Evolutionary conservation across 192 early-diverging fungal genomes (phyloP), one percentile per base, ranked within the genome.

Genomic region (Entomortierella lignicola): DNA sequence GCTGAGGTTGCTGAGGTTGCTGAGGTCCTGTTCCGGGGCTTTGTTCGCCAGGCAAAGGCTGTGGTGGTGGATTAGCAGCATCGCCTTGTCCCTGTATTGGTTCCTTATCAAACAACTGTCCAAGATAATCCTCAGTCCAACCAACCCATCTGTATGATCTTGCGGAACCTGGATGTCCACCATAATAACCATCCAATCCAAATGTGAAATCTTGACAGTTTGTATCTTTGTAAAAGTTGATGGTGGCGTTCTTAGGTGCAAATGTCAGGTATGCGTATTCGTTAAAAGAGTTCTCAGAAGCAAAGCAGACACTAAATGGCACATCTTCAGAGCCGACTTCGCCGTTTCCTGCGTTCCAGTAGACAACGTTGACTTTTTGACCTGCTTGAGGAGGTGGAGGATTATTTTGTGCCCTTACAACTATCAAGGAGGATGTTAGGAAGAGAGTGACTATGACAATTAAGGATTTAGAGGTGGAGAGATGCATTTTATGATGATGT

Each of bases 201-300:
- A 63, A 79, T 4, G 62, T 27, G 51, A 79, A 79, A 0, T 60
- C 67, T 15, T 53, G 39, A 43, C 75, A 79, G 11, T 48, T 51
- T 1, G 51, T 2, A 30, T 79, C 75, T 32, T 58, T 66, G 42
- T 60, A 79, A 66, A 79, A 79, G 56, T 79, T 79, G 53, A 79
- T 64, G 30, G 75, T 79, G 1, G 75, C 75, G 23, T 79, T 79
- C 56, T 60, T 64, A 30, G 75, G 75, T 27, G 48, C 63, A 17
- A 79, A 58, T 4, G 67, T 70, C 21, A 79, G 42, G 34, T 70
- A 79, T 39, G 50, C 55, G 25, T 70, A 79, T 10, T 52, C 29
- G 7, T 21, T 31, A 12, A 30, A 42, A 20, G 65, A 59, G 11
- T 0, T 60, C 50, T 65, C 54, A 8, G 68, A 42, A n/a, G 47